Percentiles rank a stretch among this genome's conserved stretches.
Evolutionary conservation across 768 basidiomycete species (phyloP).

Genomic region (Xerocomus brunneocitrinus): DNA sequence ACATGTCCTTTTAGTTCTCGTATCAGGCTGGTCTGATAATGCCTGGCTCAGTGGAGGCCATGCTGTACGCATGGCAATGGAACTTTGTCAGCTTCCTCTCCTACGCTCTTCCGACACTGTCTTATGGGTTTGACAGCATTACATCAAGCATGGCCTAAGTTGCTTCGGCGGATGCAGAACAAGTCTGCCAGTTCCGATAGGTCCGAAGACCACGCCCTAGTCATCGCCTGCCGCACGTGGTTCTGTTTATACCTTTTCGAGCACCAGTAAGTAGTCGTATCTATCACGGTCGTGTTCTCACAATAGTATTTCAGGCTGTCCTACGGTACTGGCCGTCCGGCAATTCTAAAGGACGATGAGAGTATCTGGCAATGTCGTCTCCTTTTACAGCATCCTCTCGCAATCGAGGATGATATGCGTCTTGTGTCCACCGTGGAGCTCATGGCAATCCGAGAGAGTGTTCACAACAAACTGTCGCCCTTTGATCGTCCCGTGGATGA

Average conservation of each 20-base stretch:
- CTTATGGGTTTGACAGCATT: slow-evolving; percentile 49
- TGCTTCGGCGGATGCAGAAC: slow-evolving; percentile 72
- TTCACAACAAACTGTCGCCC: slow-evolving; percentile 79
- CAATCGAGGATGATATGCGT: slow-evolving; percentile 91
- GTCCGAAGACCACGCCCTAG: slow-evolving; percentile 68
- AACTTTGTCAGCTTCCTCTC: slow-evolving; percentile 59
- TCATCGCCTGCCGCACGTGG: slow-evolving; percentile 84
- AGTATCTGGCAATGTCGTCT: slow-evolving; percentile 78
- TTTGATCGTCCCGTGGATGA: slow-evolving; percentile 73
- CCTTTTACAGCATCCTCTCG: slow-evolving; percentile 79
- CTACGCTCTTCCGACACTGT: not conserved
- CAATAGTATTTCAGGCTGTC: slow-evolving; percentile 61
- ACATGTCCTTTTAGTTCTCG: slow-evolving; percentile 52
- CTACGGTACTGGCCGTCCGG: slow-evolving; percentile 91
- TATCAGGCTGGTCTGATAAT: slow-evolving; percentile 93
- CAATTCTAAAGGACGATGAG: slow-evolving; percentile 89
- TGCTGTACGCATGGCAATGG: slow-evolving; percentile 96
- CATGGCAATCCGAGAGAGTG: slow-evolving; percentile 81
- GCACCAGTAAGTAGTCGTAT: slow-evolving; percentile 65
- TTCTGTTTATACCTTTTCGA: slow-evolving; percentile 92
- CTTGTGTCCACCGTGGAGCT: slow-evolving; percentile 93
- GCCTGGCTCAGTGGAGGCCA: slow-evolving; percentile 95
- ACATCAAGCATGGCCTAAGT: slow-evolving; percentile 87
- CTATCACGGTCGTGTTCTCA: not conserved
- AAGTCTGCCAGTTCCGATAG: slow-evolving; percentile 46